phyloP scores from a whole-genome alignment of 805 yeast species.

The Blastobotrys muscicola region DNA sequence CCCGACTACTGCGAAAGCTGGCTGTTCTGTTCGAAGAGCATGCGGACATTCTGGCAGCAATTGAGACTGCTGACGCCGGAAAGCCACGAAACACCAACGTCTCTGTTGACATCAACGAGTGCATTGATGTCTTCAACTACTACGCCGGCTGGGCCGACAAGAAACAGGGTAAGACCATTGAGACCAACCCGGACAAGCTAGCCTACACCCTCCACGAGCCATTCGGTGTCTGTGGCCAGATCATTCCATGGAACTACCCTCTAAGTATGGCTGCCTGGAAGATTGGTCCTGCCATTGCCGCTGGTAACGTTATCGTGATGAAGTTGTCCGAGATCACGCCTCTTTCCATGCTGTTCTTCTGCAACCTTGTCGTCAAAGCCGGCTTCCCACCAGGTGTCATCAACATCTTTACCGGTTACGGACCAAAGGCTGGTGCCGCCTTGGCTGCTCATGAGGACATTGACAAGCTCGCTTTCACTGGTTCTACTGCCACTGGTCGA shows the following conservation, averaged over 20 bases:
- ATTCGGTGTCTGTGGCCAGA: conserved; percentile 89
- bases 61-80: conserved; percentile 87
- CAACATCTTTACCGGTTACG: conserved; percentile 80
- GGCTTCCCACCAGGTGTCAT: conserved; percentile 90
- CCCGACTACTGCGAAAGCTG: conserved; percentile 51
- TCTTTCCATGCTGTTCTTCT: conserved; percentile 70
- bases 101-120: conserved; percentile 64
- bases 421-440: conserved; percentile 75
- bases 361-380: conserved; percentile 62
- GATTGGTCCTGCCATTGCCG: conserved; percentile 83
- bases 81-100: conserved; percentile 56
- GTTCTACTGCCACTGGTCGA: conserved; percentile 88
- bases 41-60: conserved; percentile 60
- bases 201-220: conserved; percentile 82
- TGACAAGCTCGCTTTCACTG: conserved; percentile 90
- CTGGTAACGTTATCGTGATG: conserved; percentile 81
- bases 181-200: conserved; percentile 66
- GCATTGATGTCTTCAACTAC: conserved; percentile 63
- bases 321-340: conserved; percentile 93
- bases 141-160: conserved; percentile 92
- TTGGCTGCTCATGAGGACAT: conserved; percentile 69
- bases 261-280: conserved; percentile 92
- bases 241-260: conserved; percentile 97
- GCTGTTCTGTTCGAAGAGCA: conserved; percentile 72
- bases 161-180: conserved; percentile 49